Base-by-base conservation (phyloP, 2,329 filamentous ascomycete genomes). In the Coniochaeta sp. region DNA sequence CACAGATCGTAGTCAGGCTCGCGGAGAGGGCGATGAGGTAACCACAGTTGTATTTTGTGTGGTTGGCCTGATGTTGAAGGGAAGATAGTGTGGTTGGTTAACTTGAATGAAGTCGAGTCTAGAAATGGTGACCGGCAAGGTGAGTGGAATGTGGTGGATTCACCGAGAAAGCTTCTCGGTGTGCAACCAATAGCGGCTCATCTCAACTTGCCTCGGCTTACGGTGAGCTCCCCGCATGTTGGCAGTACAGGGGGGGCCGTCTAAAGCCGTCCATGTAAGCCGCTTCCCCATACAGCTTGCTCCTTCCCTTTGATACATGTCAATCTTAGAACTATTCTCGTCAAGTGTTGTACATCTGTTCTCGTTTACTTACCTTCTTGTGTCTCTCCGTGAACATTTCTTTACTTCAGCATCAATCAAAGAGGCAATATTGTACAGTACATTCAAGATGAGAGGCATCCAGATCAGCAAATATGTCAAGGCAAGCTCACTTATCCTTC, bases 391-490 rank as follows among this genome's bases (percentile, higher is more conserved):
- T 8, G n/a, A n/a, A n/a, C n/a, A n/a, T n/a, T n/a, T n/a, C n/a
- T n/a, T n/a, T n/a, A n/a, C n/a, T n/a, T n/a, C n/a, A n/a, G n/a
- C n/a, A n/a, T n/a, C n/a, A n/a, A n/a, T n/a, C n/a, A 36, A 3
- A 36, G 8, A 36, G 12, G 34, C 34, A 36, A 36, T 36, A 36
- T 14, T 36, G 34, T 36, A 36, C 34, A 6, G 34, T 36, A 36
- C 34, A 6, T 6, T 36, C 34, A 58, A 34, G 38, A 73, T 73
- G 72, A 71, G 64, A 60, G 72, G 72, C 57, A 73, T 74, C 54
- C 71, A 73, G 59, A 17, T 73, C 38, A 55, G 66, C 8, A 57
- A 72, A 64, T 74, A 73, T 61, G 70, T 74, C 63, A 72, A 73
- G 69, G 70, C 33, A 52, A 52, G 47, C 26, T 31, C 47, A 31